A percentile compares a stretch with the other conserved stretches of the same genome.
phyloP scores from a whole-genome alignment of 331 rosid genomes.

The Pyrus hybrid region DNA sequence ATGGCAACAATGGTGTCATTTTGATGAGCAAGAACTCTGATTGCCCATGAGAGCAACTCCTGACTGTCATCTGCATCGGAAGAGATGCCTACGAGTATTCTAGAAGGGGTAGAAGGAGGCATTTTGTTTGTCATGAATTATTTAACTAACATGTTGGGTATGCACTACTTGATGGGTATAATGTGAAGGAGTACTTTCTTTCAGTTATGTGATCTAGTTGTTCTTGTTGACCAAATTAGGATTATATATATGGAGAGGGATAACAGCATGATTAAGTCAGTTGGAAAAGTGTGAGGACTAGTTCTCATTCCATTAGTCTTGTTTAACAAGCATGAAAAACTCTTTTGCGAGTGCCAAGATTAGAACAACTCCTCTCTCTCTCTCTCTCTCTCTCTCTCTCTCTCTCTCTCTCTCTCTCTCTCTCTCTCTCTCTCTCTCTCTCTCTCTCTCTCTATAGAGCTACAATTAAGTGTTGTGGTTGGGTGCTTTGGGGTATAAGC shows the following conservation, averaged over 20 bases:
- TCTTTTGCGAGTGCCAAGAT: constrained; percentile 24
- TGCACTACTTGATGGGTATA: constrained; percentile 5
- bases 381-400: constrained; percentile 5
- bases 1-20: constrained; percentile 69
- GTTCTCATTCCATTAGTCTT: constrained; percentile 54
- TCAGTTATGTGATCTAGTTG: constrained; percentile 16
- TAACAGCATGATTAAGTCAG: constrained; percentile 61
- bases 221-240: constrained; percentile 32
- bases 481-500: constrained; percentile 94
- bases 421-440: too few relatives aligned
- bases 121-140: constrained; percentile 13
- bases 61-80: constrained; percentile 53
- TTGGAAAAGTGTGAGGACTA: constrained; percentile 44
- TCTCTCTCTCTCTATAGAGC: background rate
- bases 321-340: constrained; percentile 69
- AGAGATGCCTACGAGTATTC: constrained; percentile 71
- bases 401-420: constrained; percentile 9
- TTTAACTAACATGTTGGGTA: background rate
- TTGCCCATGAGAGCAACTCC: constrained; percentile 71
- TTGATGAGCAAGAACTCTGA: constrained; percentile 58
- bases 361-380: constrained; percentile 3
- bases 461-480: constrained; percentile 64
- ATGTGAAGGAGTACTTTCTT: background rate
- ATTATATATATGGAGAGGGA: constrained; percentile 26
- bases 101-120: constrained; percentile 44